Evolutionary conservation across 345 rosid genomes (phyloP).

Genomic region (Salix viminalis): DNA sequence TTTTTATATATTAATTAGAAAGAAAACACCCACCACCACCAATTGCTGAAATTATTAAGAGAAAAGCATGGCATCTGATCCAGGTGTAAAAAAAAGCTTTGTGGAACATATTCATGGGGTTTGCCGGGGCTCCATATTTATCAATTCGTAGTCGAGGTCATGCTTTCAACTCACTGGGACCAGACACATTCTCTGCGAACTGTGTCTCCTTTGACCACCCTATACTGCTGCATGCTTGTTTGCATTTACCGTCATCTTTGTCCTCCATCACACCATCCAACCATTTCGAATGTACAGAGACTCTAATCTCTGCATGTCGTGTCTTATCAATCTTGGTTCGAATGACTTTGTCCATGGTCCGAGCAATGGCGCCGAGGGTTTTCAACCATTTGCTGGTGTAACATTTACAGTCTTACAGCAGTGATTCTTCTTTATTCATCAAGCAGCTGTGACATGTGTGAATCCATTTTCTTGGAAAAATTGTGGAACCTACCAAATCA

Average conservation of each 20-base stretch:
- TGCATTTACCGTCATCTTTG: background rate
- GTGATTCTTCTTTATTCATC: background rate
- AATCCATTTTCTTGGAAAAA: background rate
- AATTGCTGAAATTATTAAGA: constrained; percentile 8
- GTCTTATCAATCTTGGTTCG: background rate
- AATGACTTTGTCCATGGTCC: background rate
- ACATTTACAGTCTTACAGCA: background rate
- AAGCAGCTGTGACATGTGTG: background rate
- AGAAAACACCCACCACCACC: background rate
- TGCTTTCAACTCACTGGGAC: constrained; percentile 31
- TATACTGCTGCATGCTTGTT: constrained; percentile 11
- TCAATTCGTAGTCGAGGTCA: constrained; percentile 10
- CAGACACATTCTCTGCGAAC: constrained; percentile 39
- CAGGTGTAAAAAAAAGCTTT: background rate
- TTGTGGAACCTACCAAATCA: constrained; percentile 9
- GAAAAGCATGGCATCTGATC: background rate
- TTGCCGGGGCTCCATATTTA: constrained; percentile 18
- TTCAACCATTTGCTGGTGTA: background rate
- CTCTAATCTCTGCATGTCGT: background rate
- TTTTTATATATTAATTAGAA: constrained; percentile 23
- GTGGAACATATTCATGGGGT: constrained; percentile 37
- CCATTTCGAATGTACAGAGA: background rate
- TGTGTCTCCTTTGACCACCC: constrained; percentile 42
- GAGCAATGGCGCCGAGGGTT: background rate
- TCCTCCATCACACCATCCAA: background rate